These are phyloP conservation scores for Quercus dentata DNA, from an alignment of 306 rosid species.

Conservation along the genomic window DNA sequence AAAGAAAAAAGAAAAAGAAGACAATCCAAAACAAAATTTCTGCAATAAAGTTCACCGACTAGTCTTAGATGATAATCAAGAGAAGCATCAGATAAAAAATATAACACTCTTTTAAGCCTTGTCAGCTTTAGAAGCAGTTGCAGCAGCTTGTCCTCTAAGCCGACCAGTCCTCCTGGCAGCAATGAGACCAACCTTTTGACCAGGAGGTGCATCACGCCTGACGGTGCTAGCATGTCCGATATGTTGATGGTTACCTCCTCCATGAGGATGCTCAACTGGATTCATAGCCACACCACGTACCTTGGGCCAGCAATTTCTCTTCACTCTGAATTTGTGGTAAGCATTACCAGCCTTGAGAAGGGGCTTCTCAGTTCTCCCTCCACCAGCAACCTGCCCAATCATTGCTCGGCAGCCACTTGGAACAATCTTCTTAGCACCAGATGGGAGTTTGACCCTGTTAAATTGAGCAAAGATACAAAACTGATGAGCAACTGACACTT, in stretches of 20 bases:
- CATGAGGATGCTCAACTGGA: conserved; percentile 54
- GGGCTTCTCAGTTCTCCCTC: conserved; percentile 49
- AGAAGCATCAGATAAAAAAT: not conserved
- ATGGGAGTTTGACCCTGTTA: conserved; percentile 42
- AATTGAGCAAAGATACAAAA: not conserved
- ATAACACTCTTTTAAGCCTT: conserved; percentile 7
- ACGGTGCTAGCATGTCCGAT: conserved; percentile 50
- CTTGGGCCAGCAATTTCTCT: conserved; percentile 55
- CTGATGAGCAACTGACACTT: not conserved
- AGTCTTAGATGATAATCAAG: not conserved
- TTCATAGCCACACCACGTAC: conserved; percentile 55
- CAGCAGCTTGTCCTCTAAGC: conserved; percentile 48
- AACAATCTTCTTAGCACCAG: conserved; percentile 42
- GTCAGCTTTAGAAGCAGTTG: conserved; percentile 38
- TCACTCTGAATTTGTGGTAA: conserved; percentile 46
- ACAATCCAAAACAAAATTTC: not conserved
- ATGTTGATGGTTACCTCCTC: conserved; percentile 52
- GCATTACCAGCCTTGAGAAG: conserved; percentile 48
- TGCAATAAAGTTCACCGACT: not conserved
- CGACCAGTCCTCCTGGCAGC: conserved; percentile 51
- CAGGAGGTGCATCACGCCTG: conserved; percentile 48
- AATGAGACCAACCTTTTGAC: conserved; percentile 49
- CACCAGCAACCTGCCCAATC: conserved; percentile 51
- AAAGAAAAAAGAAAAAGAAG: not conserved
- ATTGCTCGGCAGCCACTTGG: conserved; percentile 45